A percentile compares a stretch with the other conserved stretches of the same genome.
phyloP scores from a whole-genome alignment of 768 basidiomycete genomes.

The Tricholoma sp. region DNA sequence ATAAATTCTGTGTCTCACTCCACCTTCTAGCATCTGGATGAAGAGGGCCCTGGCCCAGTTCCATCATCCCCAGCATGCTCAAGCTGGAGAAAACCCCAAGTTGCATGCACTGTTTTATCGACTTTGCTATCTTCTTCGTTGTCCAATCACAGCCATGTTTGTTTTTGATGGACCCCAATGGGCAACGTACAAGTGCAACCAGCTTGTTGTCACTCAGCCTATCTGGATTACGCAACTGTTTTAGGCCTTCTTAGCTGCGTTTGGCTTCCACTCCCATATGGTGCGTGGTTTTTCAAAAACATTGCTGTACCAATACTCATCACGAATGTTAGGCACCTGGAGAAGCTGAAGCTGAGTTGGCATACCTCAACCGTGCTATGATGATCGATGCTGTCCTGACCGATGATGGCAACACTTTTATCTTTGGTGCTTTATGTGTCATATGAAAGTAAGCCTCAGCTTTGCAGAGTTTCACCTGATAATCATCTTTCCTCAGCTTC shows the following conservation, averaged over 20 bases:
- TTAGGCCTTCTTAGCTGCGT: conserved; percentile 32
- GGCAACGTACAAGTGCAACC: conserved; percentile 35
- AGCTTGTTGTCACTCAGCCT: conserved; percentile 20
- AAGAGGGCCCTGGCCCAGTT: conserved; percentile 4
- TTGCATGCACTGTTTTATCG: conserved; percentile 38
- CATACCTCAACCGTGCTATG: conserved; percentile 31
- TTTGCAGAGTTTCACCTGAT: conserved; percentile 24
- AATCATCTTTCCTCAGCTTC: background rate
- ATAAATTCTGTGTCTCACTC: too few relatives aligned
- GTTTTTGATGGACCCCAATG: conserved; percentile 45
- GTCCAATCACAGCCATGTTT: conserved; percentile 35
- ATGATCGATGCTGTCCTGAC: conserved; percentile 42
- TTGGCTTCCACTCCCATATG: conserved; percentile 32
- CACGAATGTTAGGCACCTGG: conserved; percentile 30
- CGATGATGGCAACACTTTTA: conserved; percentile 42
- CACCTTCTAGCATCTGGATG: background rate
- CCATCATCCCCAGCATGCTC: conserved; percentile 9
- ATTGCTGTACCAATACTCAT: background rate
- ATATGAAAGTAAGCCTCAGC: conserved; percentile 10
- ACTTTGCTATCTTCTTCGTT: conserved; percentile 29
- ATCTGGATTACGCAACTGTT: conserved; percentile 20
- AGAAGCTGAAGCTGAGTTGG: conserved; percentile 48
- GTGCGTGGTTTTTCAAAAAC: conserved; percentile 5
- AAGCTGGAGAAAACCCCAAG: conserved; percentile 32
- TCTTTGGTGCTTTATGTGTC: conserved; percentile 40